A percentile compares a stretch with the other conserved stretches of the same genome.
phyloP scores from a whole-genome alignment of 306 rosid species.

The Begonia fuchsioides region DNA sequence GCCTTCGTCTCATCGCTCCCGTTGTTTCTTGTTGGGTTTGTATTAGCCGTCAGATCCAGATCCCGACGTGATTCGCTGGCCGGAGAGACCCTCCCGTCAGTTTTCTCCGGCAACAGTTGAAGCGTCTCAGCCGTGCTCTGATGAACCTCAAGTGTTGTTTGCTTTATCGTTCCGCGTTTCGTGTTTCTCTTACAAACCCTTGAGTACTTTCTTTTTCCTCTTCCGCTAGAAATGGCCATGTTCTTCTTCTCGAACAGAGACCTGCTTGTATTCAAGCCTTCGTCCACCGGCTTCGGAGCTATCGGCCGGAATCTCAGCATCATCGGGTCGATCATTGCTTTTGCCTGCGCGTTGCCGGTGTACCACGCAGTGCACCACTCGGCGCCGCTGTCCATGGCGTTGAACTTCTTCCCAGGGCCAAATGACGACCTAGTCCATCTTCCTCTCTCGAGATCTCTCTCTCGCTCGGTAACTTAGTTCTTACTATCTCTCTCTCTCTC shows the following conservation, averaged over 20 bases:
- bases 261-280: conserved; percentile 3
- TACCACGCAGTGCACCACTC: conserved; percentile 9
- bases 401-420: background rate
- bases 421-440: background rate
- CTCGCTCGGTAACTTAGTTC: background rate
- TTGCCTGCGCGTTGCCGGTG: conserved; percentile 9
- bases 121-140: conserved; percentile 14
- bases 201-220: conserved; percentile 45
- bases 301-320: conserved; percentile 58
- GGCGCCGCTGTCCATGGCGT: conserved; percentile 17
- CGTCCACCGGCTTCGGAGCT: conserved; percentile 39
- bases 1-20: conserved; percentile 1
- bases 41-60: conserved; percentile 3
- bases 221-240: conserved; percentile 3
- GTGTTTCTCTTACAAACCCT: conserved; percentile 29
- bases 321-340: conserved; percentile 11
- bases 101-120: conserved; percentile 31
- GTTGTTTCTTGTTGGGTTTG: background rate
- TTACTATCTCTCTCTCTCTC: background rate
- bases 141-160: background rate
- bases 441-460: background rate
- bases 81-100: conserved; percentile 2
- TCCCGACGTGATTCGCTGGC: conserved; percentile 13
- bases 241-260: background rate
- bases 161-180: conserved; percentile 1